Evolutionary conservation across 2,329 filamentous ascomycete genomes (phyloP), one percentile per base, ranked within the genome.

Genomic region (Stagonosporopsis cucurbitacearum): DNA sequence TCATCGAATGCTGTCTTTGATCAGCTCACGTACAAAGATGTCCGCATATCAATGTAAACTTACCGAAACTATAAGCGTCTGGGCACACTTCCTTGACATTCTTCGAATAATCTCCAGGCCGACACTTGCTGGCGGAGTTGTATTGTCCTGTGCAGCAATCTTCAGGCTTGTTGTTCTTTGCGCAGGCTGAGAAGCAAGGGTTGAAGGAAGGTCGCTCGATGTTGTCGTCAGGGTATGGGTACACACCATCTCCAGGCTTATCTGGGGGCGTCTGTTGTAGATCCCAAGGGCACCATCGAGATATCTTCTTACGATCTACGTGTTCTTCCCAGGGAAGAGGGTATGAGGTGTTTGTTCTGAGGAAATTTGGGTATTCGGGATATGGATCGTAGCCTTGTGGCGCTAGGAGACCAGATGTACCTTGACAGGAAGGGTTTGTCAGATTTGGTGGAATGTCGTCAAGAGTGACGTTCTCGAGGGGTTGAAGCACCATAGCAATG

Each of bases 61-160:
- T 46, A 89, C 87, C 81, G 72, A 85, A 96, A 68, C 88, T 91
- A 77, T 95, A 96, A 2, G 91, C 91, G 75, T 96, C 91, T 0
- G 91, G 91, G 70, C 91, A 96, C 12, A 94, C 82, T 3, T 77
- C 78, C 78, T 96, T 95, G 49, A 90, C 89, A 11, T 81, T 80
- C 55, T 80, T 84, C 62, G 87, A 87, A 77, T 93, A 95, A 36
- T 84, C 76, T 46, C 86, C 86, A 2, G 88, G 86, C 56, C 81
- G 79, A 78, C 91, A 95, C 44, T 80, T 79, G 22, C 82, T 79
- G 2, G 88, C 83, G 35, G 82, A 82, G 67, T 88, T 81, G 75
- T 88, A 89, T 12, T 82, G 74, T 40, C 89, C 90, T 15, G 87
- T 87, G 74, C 91, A 95, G 78, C 91, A 96, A 72, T 94, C 90